Conservation (phyloP, 1,139 yeast genomes). For the Lodderomyces jiufengensis region DNA sequence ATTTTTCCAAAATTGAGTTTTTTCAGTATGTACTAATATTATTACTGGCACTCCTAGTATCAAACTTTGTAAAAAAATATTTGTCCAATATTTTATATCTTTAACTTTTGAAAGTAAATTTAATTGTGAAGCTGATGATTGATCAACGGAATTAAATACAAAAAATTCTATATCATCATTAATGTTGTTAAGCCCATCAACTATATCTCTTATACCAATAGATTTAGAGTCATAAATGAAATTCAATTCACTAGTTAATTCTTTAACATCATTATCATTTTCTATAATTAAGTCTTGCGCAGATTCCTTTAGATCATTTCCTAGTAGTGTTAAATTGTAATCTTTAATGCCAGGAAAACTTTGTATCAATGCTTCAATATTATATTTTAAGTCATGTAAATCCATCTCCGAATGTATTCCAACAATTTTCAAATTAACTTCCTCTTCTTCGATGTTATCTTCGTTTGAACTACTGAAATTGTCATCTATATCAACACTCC, state of each 20-base stretch:
- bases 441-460: conserved; percentile 22
- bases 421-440: conserved; percentile 28
- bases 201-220: conserved; percentile 57
- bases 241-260: conserved; percentile 33
- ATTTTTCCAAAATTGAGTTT: conserved; percentile 29
- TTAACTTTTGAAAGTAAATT: conserved; percentile 62
- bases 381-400: conserved; percentile 29
- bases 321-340: conserved; percentile 18
- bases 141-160: conserved; percentile 41
- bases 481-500: conserved; percentile 8
- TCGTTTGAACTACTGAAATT: not conserved
- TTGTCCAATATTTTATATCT: conserved; percentile 71
- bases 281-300: conserved; percentile 2
- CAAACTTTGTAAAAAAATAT: conserved; percentile 49
- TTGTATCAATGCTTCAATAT: conserved; percentile 37
- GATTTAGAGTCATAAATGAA: conserved; percentile 41
- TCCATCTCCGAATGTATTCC: conserved; percentile 31
- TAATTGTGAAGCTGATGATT: conserved; percentile 57
- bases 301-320: conserved; percentile 6
- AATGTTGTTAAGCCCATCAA: conserved; percentile 37
- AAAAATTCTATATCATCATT: conserved; percentile 33
- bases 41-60: conserved; percentile 64
- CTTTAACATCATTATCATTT: conserved; percentile 12
- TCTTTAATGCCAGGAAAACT: conserved; percentile 28
- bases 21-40: conserved; percentile 47